Evolutionary conservation across 163 green algal genomes (phyloP), one percentile per base, ranked within the genome.

Genomic region (Coccomyxa subellipsoidea): DNA sequence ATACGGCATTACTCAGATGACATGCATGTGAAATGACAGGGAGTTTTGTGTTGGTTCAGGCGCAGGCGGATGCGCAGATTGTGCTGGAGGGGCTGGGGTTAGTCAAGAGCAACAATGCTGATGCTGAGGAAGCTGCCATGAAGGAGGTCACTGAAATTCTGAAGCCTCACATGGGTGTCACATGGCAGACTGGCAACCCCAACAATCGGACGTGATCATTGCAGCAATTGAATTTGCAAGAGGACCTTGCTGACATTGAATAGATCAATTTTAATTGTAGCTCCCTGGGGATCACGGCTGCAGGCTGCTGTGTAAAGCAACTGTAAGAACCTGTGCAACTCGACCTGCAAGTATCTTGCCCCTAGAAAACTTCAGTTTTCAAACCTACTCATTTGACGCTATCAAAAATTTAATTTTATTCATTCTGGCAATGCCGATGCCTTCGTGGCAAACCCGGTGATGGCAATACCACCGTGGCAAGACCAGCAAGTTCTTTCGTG

Each of bases 121-220:
- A 54, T 4, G 6, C 82, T 4, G 90, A 94, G 59, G 76, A 53
- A 27, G 80, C 75, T n/a, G 86, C 89, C 25, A 69, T 96, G 47
- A 80, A 81, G 15, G 88, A 95, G 73, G 85, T 98, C 10, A 34
- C 88, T 71, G 54, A 76, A 23, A 87, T 96, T 0, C 84, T 98
- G 71, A 77, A 79, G 75, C 91, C 90, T 0, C 87, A 94, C 0
- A 88, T 91, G 80, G 90, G 92, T 32, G 0, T 90, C 9, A 95
- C 91, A 0, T 98, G 95, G 95, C 80, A 86, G 1, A 95, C 89
- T n/a, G 95, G 95, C 4, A 81, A 84, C 35, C 88, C 90, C 0
- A 88, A 96, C 36, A 97, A 97, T 84, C 35, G 54, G 25, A 82
- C 78, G 23, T 77, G 80, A 81, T 27, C n/a, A n/a, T n/a, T n/a